Percentiles rank a stretch among this genome's conserved stretches.
These are phyloP conservation scores for Orbilia brochopaga DNA, from an alignment of 2,329 filamentous ascomycete species.

Conservation along the genomic window DNA sequence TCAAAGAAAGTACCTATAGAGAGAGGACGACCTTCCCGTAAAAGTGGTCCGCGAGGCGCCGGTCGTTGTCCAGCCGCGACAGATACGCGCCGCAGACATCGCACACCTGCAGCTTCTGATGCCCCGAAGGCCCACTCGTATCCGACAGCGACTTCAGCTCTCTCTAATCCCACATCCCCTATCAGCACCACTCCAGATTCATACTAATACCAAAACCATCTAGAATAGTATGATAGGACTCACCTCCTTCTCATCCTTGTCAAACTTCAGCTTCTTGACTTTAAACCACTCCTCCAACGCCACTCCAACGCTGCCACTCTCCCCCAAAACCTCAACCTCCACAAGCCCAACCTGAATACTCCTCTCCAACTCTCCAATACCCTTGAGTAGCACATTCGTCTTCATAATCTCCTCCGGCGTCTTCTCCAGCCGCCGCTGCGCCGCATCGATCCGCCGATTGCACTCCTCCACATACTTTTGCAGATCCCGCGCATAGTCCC, in stretches of 20 bases:
- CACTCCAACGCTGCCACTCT: constrained; percentile 77
- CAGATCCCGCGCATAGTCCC: constrained; percentile 94
- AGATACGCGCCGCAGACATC: constrained; percentile 97
- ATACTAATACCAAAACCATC: too few species aligned
- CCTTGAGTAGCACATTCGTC: constrained; percentile 85
- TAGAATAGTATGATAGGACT: not conserved
- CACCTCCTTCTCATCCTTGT: constrained; percentile 70
- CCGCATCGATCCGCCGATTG: constrained; percentile 88
- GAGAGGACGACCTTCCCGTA: constrained; percentile 91
- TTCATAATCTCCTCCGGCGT: constrained; percentile 96
- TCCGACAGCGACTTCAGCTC: constrained; percentile 90
- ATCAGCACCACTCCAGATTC: constrained; percentile 14
- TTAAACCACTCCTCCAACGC: constrained; percentile 89
- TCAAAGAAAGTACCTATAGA: too few species aligned
- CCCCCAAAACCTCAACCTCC: constrained; percentile 84
- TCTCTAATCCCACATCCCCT: constrained; percentile 66
- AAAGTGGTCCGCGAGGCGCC: constrained; percentile 92
- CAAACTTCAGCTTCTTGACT: constrained; percentile 77
- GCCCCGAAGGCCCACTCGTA: constrained; percentile 87
- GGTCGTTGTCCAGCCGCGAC: constrained; percentile 88
- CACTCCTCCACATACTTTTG: constrained; percentile 97
- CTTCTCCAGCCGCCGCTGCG: constrained; percentile 90
- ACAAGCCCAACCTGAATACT: constrained; percentile 81
- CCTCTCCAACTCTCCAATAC: constrained; percentile 78
- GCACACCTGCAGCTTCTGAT: constrained; percentile 98